Percentiles rank a stretch among this genome's conserved stretches.
These are phyloP conservation scores for Emmonsia crescens DNA, from an alignment of 2,329 filamentous ascomycete genomes.

Conservation along the genomic window DNA sequence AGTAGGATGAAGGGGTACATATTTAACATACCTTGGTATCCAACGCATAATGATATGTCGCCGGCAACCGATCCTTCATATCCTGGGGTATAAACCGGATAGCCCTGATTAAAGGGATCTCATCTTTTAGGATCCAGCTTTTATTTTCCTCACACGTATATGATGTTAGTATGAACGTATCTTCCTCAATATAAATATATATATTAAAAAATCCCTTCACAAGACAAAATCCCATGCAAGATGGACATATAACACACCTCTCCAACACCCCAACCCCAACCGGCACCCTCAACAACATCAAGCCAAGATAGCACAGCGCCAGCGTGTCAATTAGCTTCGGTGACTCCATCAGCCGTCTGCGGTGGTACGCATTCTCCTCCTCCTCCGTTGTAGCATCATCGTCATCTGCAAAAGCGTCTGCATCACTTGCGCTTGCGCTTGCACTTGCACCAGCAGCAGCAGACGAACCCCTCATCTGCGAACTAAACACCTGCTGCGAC, in stretches of 20 bases:
- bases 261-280: constrained; percentile 63
- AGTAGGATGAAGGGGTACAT: not conserved
- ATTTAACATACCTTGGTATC: constrained; percentile 27
- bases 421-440: not conserved
- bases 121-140: constrained; percentile 54
- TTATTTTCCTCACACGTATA: constrained; percentile 21
- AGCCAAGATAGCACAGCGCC: constrained; percentile 68
- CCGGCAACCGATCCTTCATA: constrained; percentile 36
- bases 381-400: constrained; percentile 17
- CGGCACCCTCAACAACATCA: constrained; percentile 63
- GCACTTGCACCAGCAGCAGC: constrained; percentile 25
- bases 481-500: constrained; percentile 48
- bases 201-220: too few species aligned
- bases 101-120: constrained; percentile 61
- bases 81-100: constrained; percentile 34
- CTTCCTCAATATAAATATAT: not conserved
- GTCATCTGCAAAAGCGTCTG: not conserved
- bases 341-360: constrained; percentile 28
- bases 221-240: not conserved
- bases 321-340: constrained; percentile 67
- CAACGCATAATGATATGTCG: constrained; percentile 29
- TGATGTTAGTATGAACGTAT: not conserved
- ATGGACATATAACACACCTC: constrained; percentile 21
- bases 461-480: constrained; percentile 40
- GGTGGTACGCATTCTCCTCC: constrained; percentile 24